Evolutionary conservation across 148 eudicot species (phyloP), one percentile per base, ranked within the genome.

Genomic region (Polygonum maritimum): DNA sequence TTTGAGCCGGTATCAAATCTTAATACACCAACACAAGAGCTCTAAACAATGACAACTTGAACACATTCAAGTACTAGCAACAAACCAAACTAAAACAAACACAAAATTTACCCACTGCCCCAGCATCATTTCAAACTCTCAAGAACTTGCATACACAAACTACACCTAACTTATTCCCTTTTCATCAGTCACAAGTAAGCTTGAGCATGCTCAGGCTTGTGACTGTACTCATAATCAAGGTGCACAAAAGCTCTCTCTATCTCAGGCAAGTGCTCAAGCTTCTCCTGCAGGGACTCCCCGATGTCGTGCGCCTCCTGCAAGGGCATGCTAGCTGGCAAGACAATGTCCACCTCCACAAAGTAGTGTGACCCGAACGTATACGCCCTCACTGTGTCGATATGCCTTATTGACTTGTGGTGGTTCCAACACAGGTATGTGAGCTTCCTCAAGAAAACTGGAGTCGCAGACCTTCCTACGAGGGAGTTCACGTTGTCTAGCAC

Each of bases 401-500:
- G 92, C 77, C 79, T 83, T 76, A 91, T 81, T 57, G 90, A 83
- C 82, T 88, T 87, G 83, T 91, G 92, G 79, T 91, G 96, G 80
- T 91, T 88, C 96, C 96, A 91, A 74, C 90, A 87, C 48, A 95
- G 90, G 84, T 90, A 95, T 21, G 98, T 95, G 2, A 95, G 87
- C 80, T 95, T 95, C 80, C 89, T 96, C 55, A 95, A 71, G 69
- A 83, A 93, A 77, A 90, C 97, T 48, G 98, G 98, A 2, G 97
- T 83, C 7, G 98, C 98, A 2, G 98, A 83, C 81, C 80, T 93
- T 77, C 98, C 98, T 1, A 90, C 94, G 0, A 95, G 85, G 52
- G 97, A 95, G 76, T 93, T 86, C 1, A 90, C 98, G 35, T 95
- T 95, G 80, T 95, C 98, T 79, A 92, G 70, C 77, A 95, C 98